Evolutionary conservation across 1,284 basidiomycete species (phyloP).

Genomic region (Sporisorium graminicola): DNA sequence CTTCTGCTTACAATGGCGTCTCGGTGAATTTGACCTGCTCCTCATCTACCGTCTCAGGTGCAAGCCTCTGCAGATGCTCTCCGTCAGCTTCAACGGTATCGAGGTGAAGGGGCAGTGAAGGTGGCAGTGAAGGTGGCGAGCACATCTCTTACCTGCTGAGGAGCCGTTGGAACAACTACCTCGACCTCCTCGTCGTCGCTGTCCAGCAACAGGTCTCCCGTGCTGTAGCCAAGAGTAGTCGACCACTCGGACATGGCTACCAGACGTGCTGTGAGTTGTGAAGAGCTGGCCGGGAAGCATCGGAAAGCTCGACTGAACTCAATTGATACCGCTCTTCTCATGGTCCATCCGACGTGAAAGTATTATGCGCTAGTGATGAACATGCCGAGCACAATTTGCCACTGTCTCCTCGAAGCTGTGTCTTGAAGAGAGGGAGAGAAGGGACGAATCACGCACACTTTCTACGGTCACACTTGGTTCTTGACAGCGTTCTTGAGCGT

Average conservation of each 20-base stretch:
- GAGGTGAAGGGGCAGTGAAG: background rate
- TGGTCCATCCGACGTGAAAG: background rate
- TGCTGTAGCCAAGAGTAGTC: conserved; percentile 22
- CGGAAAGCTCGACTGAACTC: background rate
- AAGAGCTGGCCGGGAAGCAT: conserved; percentile 6
- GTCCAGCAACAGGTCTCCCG: conserved; percentile 21
- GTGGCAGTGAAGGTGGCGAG: background rate
- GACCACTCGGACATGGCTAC: conserved; percentile 46
- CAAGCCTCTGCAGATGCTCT: background rate
- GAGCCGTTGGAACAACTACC: background rate
- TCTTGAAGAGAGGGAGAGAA: background rate
- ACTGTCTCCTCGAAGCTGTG: background rate
- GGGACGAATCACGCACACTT: background rate
- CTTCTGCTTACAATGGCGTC: conserved; percentile 41
- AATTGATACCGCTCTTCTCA: background rate
- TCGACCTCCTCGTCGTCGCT: conserved; percentile 18
- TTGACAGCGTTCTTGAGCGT: conserved; percentile 5
- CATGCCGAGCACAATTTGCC: background rate
- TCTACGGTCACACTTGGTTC: background rate
- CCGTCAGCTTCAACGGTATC: conserved; percentile 1
- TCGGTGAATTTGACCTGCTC: conserved; percentile 34
- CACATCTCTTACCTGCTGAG: conserved; percentile 16
- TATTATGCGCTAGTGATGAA: background rate
- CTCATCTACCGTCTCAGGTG: conserved; percentile 13
- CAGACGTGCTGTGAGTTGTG: background rate